These are phyloP conservation scores for Calonectria henricotiae DNA, from an alignment of 2,329 filamentous ascomycete genomes.

Conservation along the genomic window DNA sequence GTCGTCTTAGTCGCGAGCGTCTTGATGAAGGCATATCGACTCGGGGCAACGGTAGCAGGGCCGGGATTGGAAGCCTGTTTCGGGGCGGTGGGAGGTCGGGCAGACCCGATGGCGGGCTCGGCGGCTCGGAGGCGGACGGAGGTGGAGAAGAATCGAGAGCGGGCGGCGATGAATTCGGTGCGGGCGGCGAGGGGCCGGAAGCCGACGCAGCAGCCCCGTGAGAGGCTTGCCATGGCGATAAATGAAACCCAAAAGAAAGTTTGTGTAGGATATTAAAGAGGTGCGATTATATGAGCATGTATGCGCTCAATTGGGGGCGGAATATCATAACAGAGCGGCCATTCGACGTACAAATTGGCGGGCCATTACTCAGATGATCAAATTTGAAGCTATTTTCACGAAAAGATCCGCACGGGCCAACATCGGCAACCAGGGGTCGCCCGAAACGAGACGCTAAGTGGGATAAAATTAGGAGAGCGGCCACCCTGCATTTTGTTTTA, in stretches of 20 bases:
- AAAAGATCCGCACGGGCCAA: slow-evolving; percentile 4
- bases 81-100: slow-evolving; percentile 37
- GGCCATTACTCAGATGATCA: slow-evolving; percentile 19
- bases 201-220: slow-evolving; percentile 53
- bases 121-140: slow-evolving; percentile 49
- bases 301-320: slow-evolving; percentile 24
- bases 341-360: slow-evolving; percentile 23
- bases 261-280: background rate
- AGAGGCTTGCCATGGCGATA: slow-evolving; percentile 54
- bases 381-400: slow-evolving; percentile 29
- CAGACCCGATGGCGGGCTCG: slow-evolving; percentile 41
- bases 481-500: slow-evolving; percentile 9
- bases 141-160: slow-evolving; percentile 54
- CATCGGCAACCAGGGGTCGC: background rate
- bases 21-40: slow-evolving; percentile 66
- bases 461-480: slow-evolving; percentile 1
- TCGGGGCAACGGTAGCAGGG: slow-evolving; percentile 47
- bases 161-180: slow-evolving; percentile 45
- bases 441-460: slow-evolving; percentile 11
- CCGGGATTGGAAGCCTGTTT: slow-evolving; percentile 33
- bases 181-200: slow-evolving; percentile 49
- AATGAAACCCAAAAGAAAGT: background rate
- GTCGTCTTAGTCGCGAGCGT: slow-evolving; percentile 71
- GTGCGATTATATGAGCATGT: slow-evolving; percentile 5
- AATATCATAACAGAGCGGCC: slow-evolving; percentile 34